Base-by-base conservation (phyloP, 768 basidiomycete species). In the Ramaria sp. region DNA sequence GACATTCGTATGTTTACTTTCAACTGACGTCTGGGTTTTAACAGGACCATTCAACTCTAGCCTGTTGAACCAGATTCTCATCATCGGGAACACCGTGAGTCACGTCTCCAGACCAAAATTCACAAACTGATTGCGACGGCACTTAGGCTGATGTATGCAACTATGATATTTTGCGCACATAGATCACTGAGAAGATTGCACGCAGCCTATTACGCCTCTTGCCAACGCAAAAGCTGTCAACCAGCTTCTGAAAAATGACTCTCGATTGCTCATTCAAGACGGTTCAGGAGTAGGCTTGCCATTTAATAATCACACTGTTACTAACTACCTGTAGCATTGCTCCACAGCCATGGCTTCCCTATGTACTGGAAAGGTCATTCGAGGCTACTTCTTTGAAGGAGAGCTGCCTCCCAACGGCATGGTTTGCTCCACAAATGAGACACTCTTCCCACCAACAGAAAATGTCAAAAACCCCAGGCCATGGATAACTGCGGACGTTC, bases 151-250 rank as follows among this genome's bases (percentile, higher is more conserved):
- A 24, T 49, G 33, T 33, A 38, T n/a, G 12, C 22, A 13, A 49
- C 27, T 5, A 30, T 15, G 27, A 47, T 20, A 4, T n/a, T 27
- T 37, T 12, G 49, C 19, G 19, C 13, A 9, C 17, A 33, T 49
- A 2, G 27, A 10, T 31, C 45, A 46, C 19, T 17, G 7, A 43
- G n/a, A 27, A 6, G 30, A 3, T 49, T 49, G 12, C 17, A n/a
- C n/a, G 7, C 45, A 70, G 57, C 68, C 68, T 3, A 65, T 68
- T 15, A 70, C 69, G 9, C 67, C 69, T 7, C 54, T 67, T 17
- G 39, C 50, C 11, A 69, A 64, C 54, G 69, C 65, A 11, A 47
- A 59, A 46, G 31, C 54, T 0, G 65, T 67, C 5, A 60, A 64
- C 19, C 54, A 61, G 42, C 53, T 63, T 15, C 61, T 68, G 9